phyloP scores from a whole-genome alignment of 768 basidiomycete genomes.

The Collybia sordida region DNA sequence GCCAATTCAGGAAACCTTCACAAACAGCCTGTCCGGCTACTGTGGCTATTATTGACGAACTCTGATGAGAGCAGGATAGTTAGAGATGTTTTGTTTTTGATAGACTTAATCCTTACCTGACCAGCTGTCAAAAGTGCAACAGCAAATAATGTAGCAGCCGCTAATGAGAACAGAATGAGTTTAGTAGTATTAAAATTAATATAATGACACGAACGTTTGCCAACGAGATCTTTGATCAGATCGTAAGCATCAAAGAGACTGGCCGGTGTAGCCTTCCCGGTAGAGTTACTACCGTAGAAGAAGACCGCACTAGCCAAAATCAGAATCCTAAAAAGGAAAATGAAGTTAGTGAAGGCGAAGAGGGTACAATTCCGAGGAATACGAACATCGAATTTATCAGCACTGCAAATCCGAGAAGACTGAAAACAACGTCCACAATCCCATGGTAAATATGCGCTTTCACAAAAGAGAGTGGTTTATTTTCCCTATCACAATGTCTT shows the following conservation, averaged over 20 bases:
- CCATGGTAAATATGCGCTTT: slow-evolving; percentile 65
- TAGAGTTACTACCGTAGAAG: slow-evolving; percentile 43
- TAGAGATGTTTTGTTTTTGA: not conserved
- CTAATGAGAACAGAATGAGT: slow-evolving; percentile 30
- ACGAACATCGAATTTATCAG: slow-evolving; percentile 79
- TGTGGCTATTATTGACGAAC: slow-evolving; percentile 87
- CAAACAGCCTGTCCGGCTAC: slow-evolving; percentile 88
- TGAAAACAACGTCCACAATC: slow-evolving; percentile 62
- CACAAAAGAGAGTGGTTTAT: slow-evolving; percentile 56
- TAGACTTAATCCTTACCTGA: slow-evolving; percentile 42
- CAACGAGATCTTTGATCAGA: slow-evolving; percentile 66
- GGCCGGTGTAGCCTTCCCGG: slow-evolving; percentile 42
- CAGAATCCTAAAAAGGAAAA: slow-evolving; percentile 54
- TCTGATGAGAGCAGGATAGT: slow-evolving; percentile 31
- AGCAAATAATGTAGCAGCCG: slow-evolving; percentile 85
- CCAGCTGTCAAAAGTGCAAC: slow-evolving; percentile 82
- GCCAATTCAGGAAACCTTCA: slow-evolving; percentile 89
- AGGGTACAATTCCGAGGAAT: slow-evolving; percentile 21
- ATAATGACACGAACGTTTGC: slow-evolving; percentile 48
- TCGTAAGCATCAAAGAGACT: slow-evolving; percentile 84
- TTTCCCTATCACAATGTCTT: slow-evolving; percentile 54
- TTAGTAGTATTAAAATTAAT: not conserved
- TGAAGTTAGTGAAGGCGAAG: not conserved
- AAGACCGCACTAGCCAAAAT: slow-evolving; percentile 84
- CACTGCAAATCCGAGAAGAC: slow-evolving; percentile 82